Evolutionary conservation across 208 protist genomes (phyloP), one percentile per base, ranked within the genome.

Genomic region (Acanthamoeba rhysodes): DNA sequence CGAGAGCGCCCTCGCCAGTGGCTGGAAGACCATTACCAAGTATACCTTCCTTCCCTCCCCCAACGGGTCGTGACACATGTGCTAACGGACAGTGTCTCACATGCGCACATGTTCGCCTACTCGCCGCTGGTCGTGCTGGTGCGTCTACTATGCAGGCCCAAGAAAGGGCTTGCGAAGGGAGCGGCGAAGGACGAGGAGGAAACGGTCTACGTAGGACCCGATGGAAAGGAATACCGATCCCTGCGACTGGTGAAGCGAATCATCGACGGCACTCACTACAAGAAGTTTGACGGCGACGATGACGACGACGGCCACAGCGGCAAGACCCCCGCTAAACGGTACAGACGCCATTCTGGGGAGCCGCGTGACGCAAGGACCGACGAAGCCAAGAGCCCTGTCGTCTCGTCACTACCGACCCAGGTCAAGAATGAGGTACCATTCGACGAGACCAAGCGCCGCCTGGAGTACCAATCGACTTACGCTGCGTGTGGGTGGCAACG

Each of bases 231-330:
- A 32, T 85, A 85, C 45, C 37, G 78, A 16, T 85, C 78, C 3
- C 45, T 85, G 48, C 78, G 78, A 32, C 78, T 85, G 24, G 78
- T 85, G 78, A 85, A 85, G 45, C 78, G 78, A 0, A 24, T 85
- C 18, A n/a, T 85, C 6, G 78, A 85, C 24, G 78, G 48, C 5
- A 59, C 12, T 27, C 34, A 85, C 6, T 34, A 85, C 27, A 85
- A 32, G n/a, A 85, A 85, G 45, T 59, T 32, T 22, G 29, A 85
- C 45, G 48, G 22, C 48, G 48, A 85, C 18, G 78, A 59, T 4
- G 24, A 85, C 22, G 45, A 85, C 37, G 32, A 32, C 6, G 32
- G 18, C 2, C 29, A 24, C 72, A 20, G 34, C 68, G n/a, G 68
- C 34, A 80, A 80, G n/a, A 4, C 53, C 53, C 12, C 18, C 3